phyloP scores from a whole-genome alignment of 805 yeast species.

The Komagataella ulmi region DNA sequence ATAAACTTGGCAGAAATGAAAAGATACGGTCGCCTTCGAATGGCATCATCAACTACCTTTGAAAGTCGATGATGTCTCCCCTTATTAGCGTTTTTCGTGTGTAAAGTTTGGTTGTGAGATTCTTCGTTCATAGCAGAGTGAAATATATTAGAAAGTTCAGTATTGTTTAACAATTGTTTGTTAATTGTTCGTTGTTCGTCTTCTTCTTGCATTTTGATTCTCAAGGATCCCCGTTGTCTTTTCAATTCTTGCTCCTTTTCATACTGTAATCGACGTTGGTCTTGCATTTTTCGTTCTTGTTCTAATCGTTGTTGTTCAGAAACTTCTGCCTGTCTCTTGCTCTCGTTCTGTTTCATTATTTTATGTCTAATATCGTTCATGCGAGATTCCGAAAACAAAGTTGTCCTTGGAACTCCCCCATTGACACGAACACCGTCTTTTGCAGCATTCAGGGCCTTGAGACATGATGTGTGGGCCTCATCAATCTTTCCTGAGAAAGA shows the following conservation, averaged over 20 bases:
- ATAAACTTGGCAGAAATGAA: constrained; percentile 37
- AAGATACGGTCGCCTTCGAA: constrained; percentile 46
- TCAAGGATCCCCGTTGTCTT: not conserved
- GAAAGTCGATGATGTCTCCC: constrained; percentile 24
- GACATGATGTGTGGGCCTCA: constrained; percentile 2
- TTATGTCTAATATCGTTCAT: constrained; percentile 3
- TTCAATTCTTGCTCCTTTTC: not conserved
- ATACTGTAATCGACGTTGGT: not conserved
- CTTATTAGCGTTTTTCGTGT: constrained; percentile 4
- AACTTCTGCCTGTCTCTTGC: not conserved
- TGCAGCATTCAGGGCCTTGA: constrained; percentile 30
- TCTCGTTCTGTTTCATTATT: not conserved
- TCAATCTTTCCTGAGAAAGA: constrained; percentile 46
- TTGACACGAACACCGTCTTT: constrained; percentile 20
- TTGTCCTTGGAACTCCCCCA: not conserved
- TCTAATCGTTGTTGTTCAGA: not conserved
- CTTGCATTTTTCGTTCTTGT: not conserved
- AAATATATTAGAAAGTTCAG: not conserved
- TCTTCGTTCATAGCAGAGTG: not conserved
- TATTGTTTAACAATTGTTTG: not conserved
- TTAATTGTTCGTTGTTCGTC: not conserved
- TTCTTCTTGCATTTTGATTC: not conserved
- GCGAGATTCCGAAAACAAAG: not conserved
- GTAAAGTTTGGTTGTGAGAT: constrained; percentile 18
- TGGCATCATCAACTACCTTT: constrained; percentile 28